Percentiles rank a stretch among this genome's conserved stretches.
Conservation (phyloP, 495 filamentous ascomycete species). For the Podospora tetraspora region DNA sequence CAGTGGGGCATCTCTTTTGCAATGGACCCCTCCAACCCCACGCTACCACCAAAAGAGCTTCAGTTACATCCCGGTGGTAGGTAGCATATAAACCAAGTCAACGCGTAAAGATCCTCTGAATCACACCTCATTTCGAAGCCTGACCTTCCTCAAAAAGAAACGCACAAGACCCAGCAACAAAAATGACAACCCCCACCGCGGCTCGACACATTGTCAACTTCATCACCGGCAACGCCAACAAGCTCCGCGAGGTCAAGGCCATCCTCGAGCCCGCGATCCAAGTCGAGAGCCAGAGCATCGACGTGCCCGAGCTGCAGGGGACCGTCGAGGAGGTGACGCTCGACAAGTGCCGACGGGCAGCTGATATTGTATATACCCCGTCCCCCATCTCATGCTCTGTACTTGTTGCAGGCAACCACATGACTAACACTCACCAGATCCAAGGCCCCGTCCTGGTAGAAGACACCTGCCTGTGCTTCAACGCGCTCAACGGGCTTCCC, state of each 20-base stretch:
- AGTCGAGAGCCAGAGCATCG: slow-evolving; percentile 66
- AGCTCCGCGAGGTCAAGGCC: slow-evolving; percentile 77
- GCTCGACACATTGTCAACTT: slow-evolving; percentile 61
- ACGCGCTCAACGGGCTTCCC: slow-evolving; percentile 81
- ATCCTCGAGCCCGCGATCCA: slow-evolving; percentile 73
- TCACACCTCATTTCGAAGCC: background rate
- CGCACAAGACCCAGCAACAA: background rate
- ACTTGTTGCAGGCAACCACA: background rate
- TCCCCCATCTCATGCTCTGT: background rate
- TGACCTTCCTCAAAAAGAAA: background rate
- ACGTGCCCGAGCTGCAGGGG: slow-evolving; percentile 87
- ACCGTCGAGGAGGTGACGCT: slow-evolving; percentile 82
- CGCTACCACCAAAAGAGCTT: background rate
- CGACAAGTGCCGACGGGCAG: slow-evolving; percentile 80
- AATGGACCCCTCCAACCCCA: background rate
- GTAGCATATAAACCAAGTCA: background rate
- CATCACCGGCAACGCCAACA: slow-evolving; percentile 94
- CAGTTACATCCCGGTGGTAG: background rate
- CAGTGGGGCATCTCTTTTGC: background rate
- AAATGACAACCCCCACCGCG: slow-evolving; percentile 18
- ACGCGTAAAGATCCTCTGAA: background rate
- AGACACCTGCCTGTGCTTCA: slow-evolving; percentile 91
- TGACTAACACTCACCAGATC: slow-evolving; percentile 45
- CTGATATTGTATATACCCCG: slow-evolving; percentile 50
- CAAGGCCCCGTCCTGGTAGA: slow-evolving; percentile 88